Conservation (phyloP, 805 yeast genomes). For the Sugiyamaella lignohabitans region DNA sequence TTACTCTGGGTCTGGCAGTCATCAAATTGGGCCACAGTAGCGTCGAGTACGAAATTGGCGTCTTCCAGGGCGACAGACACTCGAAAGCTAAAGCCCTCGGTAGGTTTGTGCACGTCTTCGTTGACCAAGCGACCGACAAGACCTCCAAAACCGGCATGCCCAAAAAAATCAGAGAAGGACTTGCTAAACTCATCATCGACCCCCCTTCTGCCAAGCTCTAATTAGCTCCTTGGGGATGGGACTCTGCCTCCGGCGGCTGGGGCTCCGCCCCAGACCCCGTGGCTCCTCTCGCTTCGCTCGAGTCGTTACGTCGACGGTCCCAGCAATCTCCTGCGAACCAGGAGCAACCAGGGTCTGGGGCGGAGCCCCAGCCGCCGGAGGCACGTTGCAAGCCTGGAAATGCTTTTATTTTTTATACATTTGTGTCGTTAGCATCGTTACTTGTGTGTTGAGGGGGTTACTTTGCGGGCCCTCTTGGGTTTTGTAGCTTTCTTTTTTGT, state of each 20-base stretch:
- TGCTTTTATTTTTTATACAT: too few relatives aligned
- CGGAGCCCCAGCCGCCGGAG: neutral
- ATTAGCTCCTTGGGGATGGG: neutral
- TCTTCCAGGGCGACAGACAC: slow-evolving; percentile 22
- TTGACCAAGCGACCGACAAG: slow-evolving; percentile 22
- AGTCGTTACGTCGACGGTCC: neutral
- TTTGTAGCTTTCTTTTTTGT: neutral
- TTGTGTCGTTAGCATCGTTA: neutral
- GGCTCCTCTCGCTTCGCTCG: neutral
- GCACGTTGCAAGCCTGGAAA: too few relatives aligned
- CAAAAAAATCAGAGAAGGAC: slow-evolving; percentile 12
- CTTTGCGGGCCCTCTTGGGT: neutral
- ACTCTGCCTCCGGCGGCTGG: neutral
- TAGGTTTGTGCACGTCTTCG: slow-evolving; percentile 26
- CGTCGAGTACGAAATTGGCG: slow-evolving; percentile 27
- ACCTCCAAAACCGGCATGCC: slow-evolving; percentile 19
- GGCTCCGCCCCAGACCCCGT: neutral
- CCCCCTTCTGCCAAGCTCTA: slow-evolving; percentile 1
- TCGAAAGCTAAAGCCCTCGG: slow-evolving; percentile 24
- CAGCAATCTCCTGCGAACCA: neutral
- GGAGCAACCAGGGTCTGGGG: neutral
- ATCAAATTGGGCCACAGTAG: slow-evolving; percentile 24
- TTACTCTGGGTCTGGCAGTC: slow-evolving; percentile 25
- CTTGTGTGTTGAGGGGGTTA: neutral
- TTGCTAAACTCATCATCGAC: slow-evolving; percentile 4